Percentiles rank a stretch among this genome's conserved stretches.
These are phyloP conservation scores for Blastobotrys capitulatus DNA, from an alignment of 1,139 yeast genomes.

Conservation along the genomic window DNA sequence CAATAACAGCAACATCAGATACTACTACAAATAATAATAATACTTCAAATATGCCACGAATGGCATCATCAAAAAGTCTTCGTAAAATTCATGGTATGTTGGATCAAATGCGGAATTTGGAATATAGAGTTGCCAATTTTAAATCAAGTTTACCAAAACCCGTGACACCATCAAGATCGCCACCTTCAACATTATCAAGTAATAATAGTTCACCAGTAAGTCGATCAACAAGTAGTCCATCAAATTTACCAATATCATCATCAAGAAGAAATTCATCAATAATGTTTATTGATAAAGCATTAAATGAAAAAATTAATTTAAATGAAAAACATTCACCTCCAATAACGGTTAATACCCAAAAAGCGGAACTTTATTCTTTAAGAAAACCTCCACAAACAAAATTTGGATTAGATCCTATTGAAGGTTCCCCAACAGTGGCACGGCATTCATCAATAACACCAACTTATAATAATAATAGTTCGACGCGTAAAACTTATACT, in stretches of 20 bases:
- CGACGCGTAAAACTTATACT: background rate
- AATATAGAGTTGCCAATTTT: slow-evolving; percentile 31
- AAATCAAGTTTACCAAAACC: slow-evolving; percentile 28
- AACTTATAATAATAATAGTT: background rate
- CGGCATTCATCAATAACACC: background rate
- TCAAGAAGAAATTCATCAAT: slow-evolving; percentile 12
- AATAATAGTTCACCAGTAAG: slow-evolving; percentile 3
- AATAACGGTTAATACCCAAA: background rate
- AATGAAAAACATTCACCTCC: background rate
- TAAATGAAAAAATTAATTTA: background rate
- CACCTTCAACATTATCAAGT: slow-evolving; percentile 9
- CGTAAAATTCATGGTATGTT: slow-evolving; percentile 33
- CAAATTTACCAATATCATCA: slow-evolving; percentile 12
- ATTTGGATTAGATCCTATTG: slow-evolving; percentile 17
- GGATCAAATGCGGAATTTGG: slow-evolving; percentile 30
- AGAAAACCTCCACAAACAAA: slow-evolving; percentile 9
- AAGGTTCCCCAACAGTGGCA: slow-evolving; percentile 20
- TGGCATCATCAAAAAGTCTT: slow-evolving; percentile 29
- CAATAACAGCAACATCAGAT: slow-evolving; percentile 12
- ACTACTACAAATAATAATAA: slow-evolving; percentile 7
- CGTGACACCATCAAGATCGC: slow-evolving; percentile 17
- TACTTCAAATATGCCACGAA: slow-evolving; percentile 14
- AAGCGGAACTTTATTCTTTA: slow-evolving; percentile 6
- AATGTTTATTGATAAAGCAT: slow-evolving; percentile 5
- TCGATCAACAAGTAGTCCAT: background rate